Conservation (phyloP, 768 basidiomycete species). For the Suillus americanus region DNA sequence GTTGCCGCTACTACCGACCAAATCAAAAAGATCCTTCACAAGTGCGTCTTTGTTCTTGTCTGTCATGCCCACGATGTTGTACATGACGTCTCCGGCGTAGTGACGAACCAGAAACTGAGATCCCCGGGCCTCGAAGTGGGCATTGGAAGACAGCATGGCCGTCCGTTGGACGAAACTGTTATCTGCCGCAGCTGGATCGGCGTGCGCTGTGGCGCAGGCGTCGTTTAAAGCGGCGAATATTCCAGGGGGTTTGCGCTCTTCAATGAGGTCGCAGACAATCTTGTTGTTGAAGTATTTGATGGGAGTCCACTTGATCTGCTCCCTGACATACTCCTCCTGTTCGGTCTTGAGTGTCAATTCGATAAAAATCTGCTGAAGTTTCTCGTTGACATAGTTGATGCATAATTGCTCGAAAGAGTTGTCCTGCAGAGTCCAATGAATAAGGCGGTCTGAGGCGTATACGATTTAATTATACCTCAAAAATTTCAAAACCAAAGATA, state of each 20-base stretch:
- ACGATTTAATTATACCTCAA: slow-evolving; percentile 57
- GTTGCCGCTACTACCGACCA: slow-evolving; percentile 79
- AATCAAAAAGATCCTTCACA: slow-evolving; percentile 91
- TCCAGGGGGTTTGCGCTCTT: slow-evolving; percentile 93
- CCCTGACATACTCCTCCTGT: slow-evolving; percentile 97
- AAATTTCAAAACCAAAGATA: slow-evolving; percentile 99
- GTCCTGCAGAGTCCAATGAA: slow-evolving; percentile 48
- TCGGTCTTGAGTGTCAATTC: slow-evolving; percentile 98
- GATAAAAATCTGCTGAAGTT: slow-evolving; percentile 99
- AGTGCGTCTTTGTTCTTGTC: slow-evolving; percentile 99
- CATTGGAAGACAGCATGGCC: slow-evolving; percentile 74
- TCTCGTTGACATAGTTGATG: slow-evolving; percentile 99
- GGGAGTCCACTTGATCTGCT: slow-evolving; percentile 99
- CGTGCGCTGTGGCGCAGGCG: slow-evolving; percentile 98
- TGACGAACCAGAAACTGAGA: slow-evolving; percentile 93
- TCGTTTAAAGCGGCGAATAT: slow-evolving; percentile 98
- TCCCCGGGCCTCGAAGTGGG: slow-evolving; percentile 95
- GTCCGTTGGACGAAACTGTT: slow-evolving; percentile 95
- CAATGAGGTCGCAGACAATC: slow-evolving; percentile 97
- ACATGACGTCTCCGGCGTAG: slow-evolving; percentile 98
- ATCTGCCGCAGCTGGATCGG: slow-evolving; percentile 94
- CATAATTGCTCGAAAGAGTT: slow-evolving; percentile 98
- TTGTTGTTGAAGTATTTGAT: slow-evolving; percentile 99
- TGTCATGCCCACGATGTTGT: slow-evolving; percentile 97
- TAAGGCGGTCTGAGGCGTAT: neutral